phyloP scores from a whole-genome alignment of 2,329 filamentous ascomycete genomes.

The Botrytis tulipae region DNA sequence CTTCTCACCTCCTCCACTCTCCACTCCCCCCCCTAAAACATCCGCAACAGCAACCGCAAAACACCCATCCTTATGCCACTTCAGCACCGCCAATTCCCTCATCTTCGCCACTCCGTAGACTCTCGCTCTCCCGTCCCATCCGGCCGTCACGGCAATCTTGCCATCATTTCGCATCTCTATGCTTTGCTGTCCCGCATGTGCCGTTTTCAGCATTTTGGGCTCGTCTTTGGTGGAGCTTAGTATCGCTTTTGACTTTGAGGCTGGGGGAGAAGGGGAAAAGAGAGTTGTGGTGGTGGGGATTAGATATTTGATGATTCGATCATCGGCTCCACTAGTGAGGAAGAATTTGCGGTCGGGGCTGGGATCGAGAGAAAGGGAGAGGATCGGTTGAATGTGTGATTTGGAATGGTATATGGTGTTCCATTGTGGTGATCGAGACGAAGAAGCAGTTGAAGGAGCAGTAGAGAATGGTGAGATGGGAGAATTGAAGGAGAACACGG shows the following conservation, averaged over 20 bases:
- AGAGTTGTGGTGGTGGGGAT: constrained; percentile 47
- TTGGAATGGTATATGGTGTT: constrained; percentile 58
- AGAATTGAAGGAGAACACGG: constrained; percentile 51
- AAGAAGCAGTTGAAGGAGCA: background rate
- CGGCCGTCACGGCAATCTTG: constrained; percentile 81
- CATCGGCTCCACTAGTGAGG: constrained; percentile 80
- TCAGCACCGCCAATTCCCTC: constrained; percentile 85
- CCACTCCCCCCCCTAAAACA: constrained; percentile 1
- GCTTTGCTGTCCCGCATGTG: constrained; percentile 86
- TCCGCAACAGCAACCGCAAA: constrained; percentile 75
- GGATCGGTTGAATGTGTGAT: constrained; percentile 73
- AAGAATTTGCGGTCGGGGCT: constrained; percentile 55
- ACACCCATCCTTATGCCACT: constrained; percentile 89
- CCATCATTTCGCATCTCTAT: constrained; percentile 76
- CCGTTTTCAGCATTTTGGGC: constrained; percentile 68
- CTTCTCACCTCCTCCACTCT: constrained; percentile 17
- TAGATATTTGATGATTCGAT: constrained; percentile 72
- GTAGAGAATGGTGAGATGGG: background rate
- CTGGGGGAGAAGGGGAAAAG: background rate
- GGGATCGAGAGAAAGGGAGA: constrained; percentile 68
- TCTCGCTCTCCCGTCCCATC: constrained; percentile 82
- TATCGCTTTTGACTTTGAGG: background rate
- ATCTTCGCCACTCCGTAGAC: constrained; percentile 80
- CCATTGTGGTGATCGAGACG: background rate
- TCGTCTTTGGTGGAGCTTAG: constrained; percentile 6